A percentile compares a stretch with the other conserved stretches of the same genome.
These are phyloP conservation scores for Thielaviopsis cerberus DNA, from an alignment of 2,329 filamentous ascomycete species.

Conservation along the genomic window DNA sequence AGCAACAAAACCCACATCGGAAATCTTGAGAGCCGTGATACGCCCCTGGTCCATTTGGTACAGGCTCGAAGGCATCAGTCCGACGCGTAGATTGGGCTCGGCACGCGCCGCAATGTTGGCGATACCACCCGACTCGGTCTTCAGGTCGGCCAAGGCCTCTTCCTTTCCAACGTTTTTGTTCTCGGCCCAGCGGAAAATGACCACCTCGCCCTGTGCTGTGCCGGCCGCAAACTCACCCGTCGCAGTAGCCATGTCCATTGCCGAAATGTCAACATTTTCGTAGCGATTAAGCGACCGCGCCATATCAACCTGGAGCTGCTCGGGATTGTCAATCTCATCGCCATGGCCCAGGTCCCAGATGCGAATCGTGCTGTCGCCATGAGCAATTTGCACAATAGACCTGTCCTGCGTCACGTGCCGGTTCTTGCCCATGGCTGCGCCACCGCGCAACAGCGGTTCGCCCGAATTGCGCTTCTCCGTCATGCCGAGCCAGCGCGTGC, in stretches of 20 bases:
- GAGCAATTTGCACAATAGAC: slow-evolving; percentile 69
- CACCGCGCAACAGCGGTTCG: slow-evolving; percentile 60
- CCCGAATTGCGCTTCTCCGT: slow-evolving; percentile 66
- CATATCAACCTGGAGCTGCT: slow-evolving; percentile 69
- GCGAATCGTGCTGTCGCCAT: slow-evolving; percentile 79
- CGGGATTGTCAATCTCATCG: slow-evolving; percentile 80
- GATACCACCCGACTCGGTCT: slow-evolving; percentile 48
- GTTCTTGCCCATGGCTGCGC: slow-evolving; percentile 50
- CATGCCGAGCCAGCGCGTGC: slow-evolving; percentile 76
- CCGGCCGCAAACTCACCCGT: slow-evolving; percentile 77
- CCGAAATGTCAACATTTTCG: slow-evolving; percentile 55
- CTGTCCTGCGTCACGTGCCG: slow-evolving; percentile 64
- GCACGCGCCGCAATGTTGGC: slow-evolving; percentile 55
- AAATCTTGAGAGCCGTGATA: slow-evolving; percentile 61
- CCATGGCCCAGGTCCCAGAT: slow-evolving; percentile 85
- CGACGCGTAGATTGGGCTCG: slow-evolving; percentile 58
- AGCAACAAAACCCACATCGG: slow-evolving; percentile 84
- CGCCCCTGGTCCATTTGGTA: slow-evolving; percentile 39
- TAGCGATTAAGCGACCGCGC: slow-evolving; percentile 64
- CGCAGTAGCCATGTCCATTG: slow-evolving; percentile 61
- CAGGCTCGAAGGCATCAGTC: slow-evolving; percentile 59
- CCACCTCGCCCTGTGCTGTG: slow-evolving; percentile 62
- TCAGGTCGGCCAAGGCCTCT: slow-evolving; percentile 24
- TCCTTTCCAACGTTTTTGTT: slow-evolving; percentile 57
- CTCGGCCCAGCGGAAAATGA: slow-evolving; percentile 72